Evolutionary conservation across 306 rosid genomes (phyloP).

Genomic region (Crotalaria pallida): DNA sequence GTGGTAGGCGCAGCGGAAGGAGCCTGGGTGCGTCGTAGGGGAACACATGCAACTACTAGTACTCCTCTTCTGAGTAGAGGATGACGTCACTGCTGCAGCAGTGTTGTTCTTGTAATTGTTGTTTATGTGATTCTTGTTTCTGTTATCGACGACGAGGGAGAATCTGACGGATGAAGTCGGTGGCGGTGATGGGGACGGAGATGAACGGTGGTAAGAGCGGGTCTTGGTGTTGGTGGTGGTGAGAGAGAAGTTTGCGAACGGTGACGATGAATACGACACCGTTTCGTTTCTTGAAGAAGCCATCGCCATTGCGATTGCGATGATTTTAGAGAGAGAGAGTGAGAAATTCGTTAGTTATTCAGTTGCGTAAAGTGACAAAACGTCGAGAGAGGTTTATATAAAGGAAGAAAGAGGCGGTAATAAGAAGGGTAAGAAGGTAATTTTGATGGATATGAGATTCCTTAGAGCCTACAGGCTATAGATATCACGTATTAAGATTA

Average conservation of each 20-base stretch:
- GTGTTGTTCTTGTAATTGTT: constrained; percentile 6
- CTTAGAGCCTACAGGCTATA: too few species aligned
- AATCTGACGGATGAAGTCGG: constrained; percentile 24
- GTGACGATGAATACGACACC: constrained; percentile 19
- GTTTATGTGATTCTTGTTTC: constrained; percentile 25
- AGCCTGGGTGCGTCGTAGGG: constrained; percentile 68
- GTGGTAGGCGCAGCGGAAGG: constrained; percentile 66
- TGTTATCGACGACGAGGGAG: constrained; percentile 19
- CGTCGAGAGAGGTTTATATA: constrained; percentile 2
- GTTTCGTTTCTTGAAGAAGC: constrained; percentile 29
- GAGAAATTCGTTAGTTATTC: background rate
- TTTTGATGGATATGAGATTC: background rate
- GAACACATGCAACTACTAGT: constrained; percentile 66
- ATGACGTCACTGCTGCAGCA: background rate
- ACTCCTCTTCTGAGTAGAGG: constrained; percentile 27
- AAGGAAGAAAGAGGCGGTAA: background rate
- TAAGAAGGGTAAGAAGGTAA: background rate
- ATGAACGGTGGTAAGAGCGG: too few species aligned
- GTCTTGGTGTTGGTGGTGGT: too few species aligned
- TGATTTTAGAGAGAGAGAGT: background rate
- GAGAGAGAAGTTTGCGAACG: constrained; percentile 30
- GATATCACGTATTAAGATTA: too few species aligned
- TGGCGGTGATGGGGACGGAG: background rate
- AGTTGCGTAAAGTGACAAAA: background rate
- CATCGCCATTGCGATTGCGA: constrained; percentile 20